Base-by-base conservation (phyloP, 2,329 filamentous ascomycete species). In the Davidsoniella virescens region DNA sequence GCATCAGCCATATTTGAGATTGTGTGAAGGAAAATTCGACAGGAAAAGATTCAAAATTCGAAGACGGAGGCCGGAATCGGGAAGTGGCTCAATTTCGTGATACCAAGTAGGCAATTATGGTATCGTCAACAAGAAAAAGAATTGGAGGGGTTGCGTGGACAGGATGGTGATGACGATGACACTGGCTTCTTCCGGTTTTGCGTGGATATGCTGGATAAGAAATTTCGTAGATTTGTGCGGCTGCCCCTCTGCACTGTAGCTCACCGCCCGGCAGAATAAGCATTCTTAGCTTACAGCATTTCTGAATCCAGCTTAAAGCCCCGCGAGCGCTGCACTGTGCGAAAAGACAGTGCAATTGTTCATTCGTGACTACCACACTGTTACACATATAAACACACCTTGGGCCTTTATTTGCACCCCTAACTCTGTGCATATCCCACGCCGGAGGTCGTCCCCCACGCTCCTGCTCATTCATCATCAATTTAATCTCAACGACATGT, bases 1-100 rank as follows among this genome's bases (percentile, higher is more conserved):
- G 66, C 62, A 57, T 80, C 76, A 59, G 70, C 73, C 76, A 80
- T 80, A 58, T 59, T 59, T 54, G 55, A 37, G 51, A 33, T 44
- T 50, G 17, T 37, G 43, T 51, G 48, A 26, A 36, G 23, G 39
- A 41, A 43, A 14, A 18, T 17, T 20, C 20, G 23, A 49, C 16
- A 52, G 33, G 17, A 39, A 8, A 20, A 25, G 40, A 5, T 9
- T 9, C 10, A 10, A 29, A 20, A 40, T 10, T 6, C 7, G 17
- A n/a, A n/a, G 29, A 44, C 20, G 5, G 5, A 23, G 20, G 33
- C 26, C 44, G 23, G 44, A 50, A 40, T 49, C 29, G 44, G 26
- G 17, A 26, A 33, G 9, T 7, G 25, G 40, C 17, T 37, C 26
- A 18, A 49, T 14, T 37, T 26, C 7, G 29, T 42, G n/a, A 18